A percentile compares a stretch with the other conserved stretches of the same genome.
These are phyloP conservation scores for Chenopodium formosanum DNA, from an alignment of 148 eudicot genomes.

Conservation along the genomic window DNA sequence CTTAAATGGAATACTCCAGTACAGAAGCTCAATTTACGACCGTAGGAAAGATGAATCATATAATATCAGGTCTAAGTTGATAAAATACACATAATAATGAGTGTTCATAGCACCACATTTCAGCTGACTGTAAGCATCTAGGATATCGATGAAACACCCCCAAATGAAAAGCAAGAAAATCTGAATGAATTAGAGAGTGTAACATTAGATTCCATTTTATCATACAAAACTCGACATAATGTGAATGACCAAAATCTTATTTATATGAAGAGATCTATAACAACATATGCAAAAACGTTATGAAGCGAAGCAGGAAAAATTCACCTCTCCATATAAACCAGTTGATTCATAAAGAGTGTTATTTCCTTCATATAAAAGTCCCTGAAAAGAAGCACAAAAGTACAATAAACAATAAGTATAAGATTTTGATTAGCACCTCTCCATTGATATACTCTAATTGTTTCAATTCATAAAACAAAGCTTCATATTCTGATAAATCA, in stretches of 20 bases:
- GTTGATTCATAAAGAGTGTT: constrained; percentile 87
- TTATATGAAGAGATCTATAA: too few relatives aligned
- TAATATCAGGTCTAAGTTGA: background rate
- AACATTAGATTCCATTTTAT: background rate
- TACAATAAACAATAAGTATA: background rate
- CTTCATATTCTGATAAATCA: constrained; percentile 2
- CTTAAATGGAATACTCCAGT: background rate
- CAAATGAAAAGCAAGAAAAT: background rate
- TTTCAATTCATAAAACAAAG: background rate
- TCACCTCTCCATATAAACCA: constrained; percentile 68
- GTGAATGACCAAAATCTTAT: background rate
- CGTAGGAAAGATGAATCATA: background rate
- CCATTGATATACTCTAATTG: background rate
- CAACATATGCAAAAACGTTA: background rate
- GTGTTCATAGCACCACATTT: background rate
- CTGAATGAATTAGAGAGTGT: background rate
- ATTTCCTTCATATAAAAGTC: constrained; percentile 79
- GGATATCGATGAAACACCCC: background rate
- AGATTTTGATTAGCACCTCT: background rate
- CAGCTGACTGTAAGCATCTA: background rate
- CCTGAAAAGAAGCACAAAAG: constrained; percentile 48
- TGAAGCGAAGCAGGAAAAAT: constrained; percentile 3
- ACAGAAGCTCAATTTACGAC: background rate
- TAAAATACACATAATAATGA: background rate
- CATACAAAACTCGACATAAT: background rate